Percentiles rank a stretch among this genome's conserved stretches.
These are phyloP conservation scores for Claviceps sp. DNA, from an alignment of 2,329 filamentous ascomycete genomes.

Conservation along the genomic window DNA sequence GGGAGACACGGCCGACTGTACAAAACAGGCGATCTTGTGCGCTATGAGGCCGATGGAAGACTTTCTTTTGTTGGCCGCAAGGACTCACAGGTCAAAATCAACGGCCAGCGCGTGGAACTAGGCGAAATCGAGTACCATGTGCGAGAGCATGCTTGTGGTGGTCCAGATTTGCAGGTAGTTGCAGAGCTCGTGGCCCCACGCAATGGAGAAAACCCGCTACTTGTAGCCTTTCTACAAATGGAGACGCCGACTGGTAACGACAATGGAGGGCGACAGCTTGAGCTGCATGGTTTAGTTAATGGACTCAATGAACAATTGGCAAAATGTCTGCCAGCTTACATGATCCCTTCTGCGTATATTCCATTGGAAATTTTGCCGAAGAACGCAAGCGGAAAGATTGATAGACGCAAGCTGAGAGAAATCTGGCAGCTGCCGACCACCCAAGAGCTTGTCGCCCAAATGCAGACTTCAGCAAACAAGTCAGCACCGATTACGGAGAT, in stretches of 20 bases:
- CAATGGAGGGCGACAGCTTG: neutral
- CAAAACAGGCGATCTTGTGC: conserved; percentile 11
- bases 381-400: conserved; percentile 1
- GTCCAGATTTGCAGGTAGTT: neutral
- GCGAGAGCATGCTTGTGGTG: neutral
- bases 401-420: neutral
- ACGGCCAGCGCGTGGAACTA: conserved; percentile 43
- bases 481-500: neutral
- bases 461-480: neutral
- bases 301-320: neutral
- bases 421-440: neutral
- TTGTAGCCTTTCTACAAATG: conserved; percentile 3
- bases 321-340: neutral
- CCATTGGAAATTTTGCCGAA: neutral
- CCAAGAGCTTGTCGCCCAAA: neutral
- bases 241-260: neutral
- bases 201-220: conserved; percentile 1
- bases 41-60: conserved; percentile 7
- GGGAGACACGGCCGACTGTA: conserved; percentile 9
- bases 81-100: conserved; percentile 46
- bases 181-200: neutral
- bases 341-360: conserved; percentile 2
- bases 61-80: conserved; percentile 30
- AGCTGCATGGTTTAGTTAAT: neutral
- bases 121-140: conserved; percentile 15